Evolutionary conservation across 495 filamentous ascomycete species (phyloP).

Genomic region (Penicillium lagena): DNA sequence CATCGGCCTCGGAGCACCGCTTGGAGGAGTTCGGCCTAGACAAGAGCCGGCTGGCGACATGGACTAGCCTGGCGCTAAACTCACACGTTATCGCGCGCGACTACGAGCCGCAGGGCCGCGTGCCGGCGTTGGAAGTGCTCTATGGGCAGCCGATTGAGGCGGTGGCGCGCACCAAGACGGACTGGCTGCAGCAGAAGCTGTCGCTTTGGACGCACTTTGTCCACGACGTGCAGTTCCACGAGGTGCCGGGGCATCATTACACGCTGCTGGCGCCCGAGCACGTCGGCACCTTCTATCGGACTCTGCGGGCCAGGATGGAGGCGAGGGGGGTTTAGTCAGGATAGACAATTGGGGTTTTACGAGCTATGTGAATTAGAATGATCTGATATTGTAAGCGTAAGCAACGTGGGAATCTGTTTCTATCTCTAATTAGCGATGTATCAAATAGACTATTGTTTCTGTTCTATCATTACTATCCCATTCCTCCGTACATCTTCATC

Average conservation of each 20-base stretch:
- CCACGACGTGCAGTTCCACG: conserved; percentile 6
- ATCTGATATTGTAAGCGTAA: too few relatives aligned
- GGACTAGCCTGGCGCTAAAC: conserved; percentile 33
- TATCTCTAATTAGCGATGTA: too few relatives aligned
- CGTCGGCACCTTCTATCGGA: conserved; percentile 13
- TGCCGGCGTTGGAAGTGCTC: conserved; percentile 45
- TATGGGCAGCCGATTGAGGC: conserved; percentile 33
- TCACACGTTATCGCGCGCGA: conserved; percentile 41
- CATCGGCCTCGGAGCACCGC: conserved; percentile 15
- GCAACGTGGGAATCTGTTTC: too few relatives aligned
- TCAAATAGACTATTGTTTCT: too few relatives aligned
- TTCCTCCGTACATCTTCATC: too few relatives aligned
- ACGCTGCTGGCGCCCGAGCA: conserved; percentile 15
- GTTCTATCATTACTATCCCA: too few relatives aligned
- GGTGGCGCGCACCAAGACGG: conserved; percentile 28
- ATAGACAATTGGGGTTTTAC: too few relatives aligned
- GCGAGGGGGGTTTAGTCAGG: conserved; percentile 5
- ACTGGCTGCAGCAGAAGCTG: conserved; percentile 38
- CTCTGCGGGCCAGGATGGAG: conserved; percentile 7
- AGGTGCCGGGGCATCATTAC: conserved; percentile 18
- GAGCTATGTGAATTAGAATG: too few relatives aligned
- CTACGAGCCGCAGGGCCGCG: conserved; percentile 43
- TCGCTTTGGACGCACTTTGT: conserved; percentile 38
- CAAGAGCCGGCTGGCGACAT: conserved; percentile 19
- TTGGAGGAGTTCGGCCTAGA: conserved; percentile 33